A percentile compares a stretch with the other conserved stretches of the same genome.
Conservation (phyloP, 2,329 filamentous ascomycete genomes). For the Neocatenulostroma microsporum region DNA sequence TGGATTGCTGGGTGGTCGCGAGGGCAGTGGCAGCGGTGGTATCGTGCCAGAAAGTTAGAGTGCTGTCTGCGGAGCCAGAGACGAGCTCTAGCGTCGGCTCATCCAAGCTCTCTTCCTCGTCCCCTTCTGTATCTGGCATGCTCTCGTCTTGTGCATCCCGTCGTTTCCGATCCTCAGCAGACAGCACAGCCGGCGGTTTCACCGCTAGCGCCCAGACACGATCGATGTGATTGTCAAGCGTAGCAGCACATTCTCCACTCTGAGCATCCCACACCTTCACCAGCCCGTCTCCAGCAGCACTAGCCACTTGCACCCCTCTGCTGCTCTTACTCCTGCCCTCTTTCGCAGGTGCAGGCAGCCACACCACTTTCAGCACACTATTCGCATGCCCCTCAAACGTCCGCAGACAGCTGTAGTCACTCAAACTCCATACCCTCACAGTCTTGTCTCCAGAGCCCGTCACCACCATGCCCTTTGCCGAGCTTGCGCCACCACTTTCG, state of each 20-base stretch:
- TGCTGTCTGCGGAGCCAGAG: slow-evolving; percentile 86
- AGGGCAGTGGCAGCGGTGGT: slow-evolving; percentile 74
- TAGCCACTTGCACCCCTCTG: slow-evolving; percentile 64
- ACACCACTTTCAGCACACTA: slow-evolving; percentile 86
- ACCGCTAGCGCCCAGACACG: slow-evolving; percentile 85
- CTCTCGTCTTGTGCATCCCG: slow-evolving; percentile 24
- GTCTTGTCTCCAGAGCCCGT: slow-evolving; percentile 96
- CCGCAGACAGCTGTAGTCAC: slow-evolving; percentile 83
- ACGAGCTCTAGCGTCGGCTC: slow-evolving; percentile 59
- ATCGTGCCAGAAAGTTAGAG: slow-evolving; percentile 92
- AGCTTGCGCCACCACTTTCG: slow-evolving; percentile 53
- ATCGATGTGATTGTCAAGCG: slow-evolving; percentile 94
- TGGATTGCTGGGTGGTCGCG: slow-evolving; percentile 63
- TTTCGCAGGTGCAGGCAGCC: slow-evolving; percentile 57
- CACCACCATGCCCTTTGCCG: slow-evolving; percentile 69
- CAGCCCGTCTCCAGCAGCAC: slow-evolving; percentile 84
- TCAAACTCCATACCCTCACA: slow-evolving; percentile 86
- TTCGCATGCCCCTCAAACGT: slow-evolving; percentile 97
- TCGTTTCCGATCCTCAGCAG: slow-evolving; percentile 8
- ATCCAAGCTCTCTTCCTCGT: slow-evolving; percentile 10
- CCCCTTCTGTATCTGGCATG: slow-evolving; percentile 10
- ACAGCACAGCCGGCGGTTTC: slow-evolving; percentile 43
- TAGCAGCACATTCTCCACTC: slow-evolving; percentile 75
- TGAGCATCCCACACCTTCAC: slow-evolving; percentile 95
- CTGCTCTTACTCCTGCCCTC: slow-evolving; percentile 38